Percentiles rank a stretch among this genome's conserved stretches.
phyloP scores from a whole-genome alignment of 2,329 filamentous ascomycete species.

The Diaporthe sp. region DNA sequence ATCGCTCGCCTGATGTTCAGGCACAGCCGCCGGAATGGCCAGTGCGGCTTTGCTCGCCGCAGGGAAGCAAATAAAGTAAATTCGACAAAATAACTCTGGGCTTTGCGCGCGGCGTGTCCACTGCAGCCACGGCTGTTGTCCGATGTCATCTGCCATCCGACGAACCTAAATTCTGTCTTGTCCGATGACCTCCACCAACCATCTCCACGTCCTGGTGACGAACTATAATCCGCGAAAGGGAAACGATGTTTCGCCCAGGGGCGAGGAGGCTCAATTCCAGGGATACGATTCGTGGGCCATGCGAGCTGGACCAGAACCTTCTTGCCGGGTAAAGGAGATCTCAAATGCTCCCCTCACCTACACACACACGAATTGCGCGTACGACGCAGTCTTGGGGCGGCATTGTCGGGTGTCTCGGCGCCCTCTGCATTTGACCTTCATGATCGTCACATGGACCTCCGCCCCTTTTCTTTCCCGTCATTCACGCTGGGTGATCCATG shows the following conservation, averaged over 20 bases:
- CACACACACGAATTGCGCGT: neutral
- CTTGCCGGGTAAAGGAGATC: neutral
- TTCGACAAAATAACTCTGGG: neutral
- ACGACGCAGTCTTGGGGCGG: slow-evolving; percentile 9
- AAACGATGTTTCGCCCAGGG: slow-evolving; percentile 14
- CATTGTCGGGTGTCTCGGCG: slow-evolving; percentile 15
- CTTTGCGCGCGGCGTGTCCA: slow-evolving; percentile 1
- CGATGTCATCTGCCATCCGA: slow-evolving; percentile 16
- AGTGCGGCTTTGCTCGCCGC: slow-evolving; percentile 4
- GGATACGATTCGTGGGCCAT: slow-evolving; percentile 11
- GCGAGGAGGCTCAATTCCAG: slow-evolving; percentile 7
- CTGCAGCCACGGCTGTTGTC: neutral
- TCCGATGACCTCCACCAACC: slow-evolving; percentile 8
- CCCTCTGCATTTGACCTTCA: neutral
- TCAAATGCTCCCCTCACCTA: neutral
- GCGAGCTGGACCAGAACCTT: slow-evolving; percentile 19
- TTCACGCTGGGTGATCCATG: slow-evolving; percentile 9
- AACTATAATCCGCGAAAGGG: neutral
- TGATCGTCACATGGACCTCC: slow-evolving; percentile 11
- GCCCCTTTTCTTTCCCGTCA: slow-evolving; percentile 1
- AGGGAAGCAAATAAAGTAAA: neutral
- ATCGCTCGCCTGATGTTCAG: neutral
- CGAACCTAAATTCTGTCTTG: slow-evolving; percentile 3
- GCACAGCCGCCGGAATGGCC: slow-evolving; percentile 23
- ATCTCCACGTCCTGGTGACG: neutral